Evolutionary conservation across 116 monocot genomes (phyloP).

Genomic region (Iris pallida): DNA sequence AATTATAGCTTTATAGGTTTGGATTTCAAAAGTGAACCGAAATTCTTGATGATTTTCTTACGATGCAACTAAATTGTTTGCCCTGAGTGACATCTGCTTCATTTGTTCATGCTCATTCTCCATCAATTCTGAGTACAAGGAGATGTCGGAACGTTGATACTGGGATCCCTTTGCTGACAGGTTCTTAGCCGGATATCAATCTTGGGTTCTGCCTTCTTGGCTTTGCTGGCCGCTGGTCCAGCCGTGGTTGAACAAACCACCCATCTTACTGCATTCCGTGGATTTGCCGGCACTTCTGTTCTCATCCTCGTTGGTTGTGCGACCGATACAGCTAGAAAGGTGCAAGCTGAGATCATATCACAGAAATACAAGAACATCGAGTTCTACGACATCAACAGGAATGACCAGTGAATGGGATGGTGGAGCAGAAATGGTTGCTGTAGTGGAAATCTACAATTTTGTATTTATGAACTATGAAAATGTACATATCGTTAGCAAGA

Average conservation of each 20-base stretch:
- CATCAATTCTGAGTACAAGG: no score
- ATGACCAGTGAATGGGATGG: conserved; percentile 25
- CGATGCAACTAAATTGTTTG: no score
- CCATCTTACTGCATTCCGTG: conserved; percentile 89
- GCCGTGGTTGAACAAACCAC: conserved; percentile 81
- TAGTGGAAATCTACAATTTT: neutral
- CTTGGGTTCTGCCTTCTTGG: conserved; percentile 84
- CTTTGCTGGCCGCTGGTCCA: conserved; percentile 90
- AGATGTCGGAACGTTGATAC: no score
- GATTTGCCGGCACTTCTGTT: conserved; percentile 92
- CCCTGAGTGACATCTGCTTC: no score
- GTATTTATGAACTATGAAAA: neutral
- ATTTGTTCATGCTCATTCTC: no score
- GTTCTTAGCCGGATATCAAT: conserved; percentile 91
- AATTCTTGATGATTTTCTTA: no score
- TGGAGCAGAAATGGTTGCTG: neutral
- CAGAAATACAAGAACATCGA: conserved; percentile 98
- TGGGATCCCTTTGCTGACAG: conserved; percentile 19
- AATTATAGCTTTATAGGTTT: no score
- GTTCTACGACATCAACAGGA: conserved; percentile 68
- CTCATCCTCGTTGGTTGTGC: conserved; percentile 97
- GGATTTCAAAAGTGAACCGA: no score
- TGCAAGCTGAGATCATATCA: conserved; percentile 92
- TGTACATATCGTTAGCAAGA: neutral
- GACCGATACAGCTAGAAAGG: conserved; percentile 96